A percentile compares a stretch with the other conserved stretches of the same genome.
Conservation (phyloP, 1,284 basidiomycete species). For the Spongiforma sp. region DNA sequence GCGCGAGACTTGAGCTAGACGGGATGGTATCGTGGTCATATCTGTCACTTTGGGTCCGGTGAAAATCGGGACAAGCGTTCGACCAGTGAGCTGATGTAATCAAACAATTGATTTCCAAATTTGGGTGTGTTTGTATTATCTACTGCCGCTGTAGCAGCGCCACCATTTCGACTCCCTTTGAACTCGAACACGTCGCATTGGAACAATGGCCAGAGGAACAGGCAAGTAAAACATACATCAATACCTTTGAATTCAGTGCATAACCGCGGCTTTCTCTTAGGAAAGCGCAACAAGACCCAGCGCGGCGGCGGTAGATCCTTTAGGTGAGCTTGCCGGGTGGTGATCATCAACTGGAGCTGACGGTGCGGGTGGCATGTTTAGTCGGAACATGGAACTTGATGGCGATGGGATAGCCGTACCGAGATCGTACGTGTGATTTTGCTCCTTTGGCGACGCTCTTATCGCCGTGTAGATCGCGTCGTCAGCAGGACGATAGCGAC, state of each 20-base stretch:
- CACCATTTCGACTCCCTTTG: neutral
- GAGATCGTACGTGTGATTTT: slow-evolving; percentile 44
- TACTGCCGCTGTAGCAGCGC: neutral
- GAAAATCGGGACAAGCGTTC: no score
- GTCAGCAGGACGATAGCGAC: slow-evolving; percentile 8
- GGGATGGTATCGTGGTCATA: slow-evolving; percentile 91
- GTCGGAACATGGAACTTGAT: slow-evolving; percentile 64
- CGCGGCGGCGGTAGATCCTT: slow-evolving; percentile 87
- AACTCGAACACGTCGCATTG: neutral
- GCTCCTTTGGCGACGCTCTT: neutral
- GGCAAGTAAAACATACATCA: no score
- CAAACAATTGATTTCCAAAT: slow-evolving; percentile 10
- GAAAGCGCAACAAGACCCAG: slow-evolving; percentile 85
- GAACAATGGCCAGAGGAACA: slow-evolving; percentile 61
- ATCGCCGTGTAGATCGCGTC: slow-evolving; percentile 20
- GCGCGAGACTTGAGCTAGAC: slow-evolving; percentile 78
- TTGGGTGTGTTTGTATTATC: slow-evolving; percentile 26
- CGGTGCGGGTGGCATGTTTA: slow-evolving; percentile 32
- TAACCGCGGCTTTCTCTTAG: slow-evolving; percentile 37
- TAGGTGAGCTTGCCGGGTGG: slow-evolving; percentile 51
- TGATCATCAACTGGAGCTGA: slow-evolving; percentile 12
- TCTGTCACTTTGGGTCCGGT: no score
- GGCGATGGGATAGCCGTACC: slow-evolving; percentile 65
- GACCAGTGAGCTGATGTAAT: slow-evolving; percentile 22
- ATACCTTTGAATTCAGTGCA: no score